Evolutionary conservation across 2,329 filamentous ascomycete genomes (phyloP).

Genomic region (Massarina eburnea): DNA sequence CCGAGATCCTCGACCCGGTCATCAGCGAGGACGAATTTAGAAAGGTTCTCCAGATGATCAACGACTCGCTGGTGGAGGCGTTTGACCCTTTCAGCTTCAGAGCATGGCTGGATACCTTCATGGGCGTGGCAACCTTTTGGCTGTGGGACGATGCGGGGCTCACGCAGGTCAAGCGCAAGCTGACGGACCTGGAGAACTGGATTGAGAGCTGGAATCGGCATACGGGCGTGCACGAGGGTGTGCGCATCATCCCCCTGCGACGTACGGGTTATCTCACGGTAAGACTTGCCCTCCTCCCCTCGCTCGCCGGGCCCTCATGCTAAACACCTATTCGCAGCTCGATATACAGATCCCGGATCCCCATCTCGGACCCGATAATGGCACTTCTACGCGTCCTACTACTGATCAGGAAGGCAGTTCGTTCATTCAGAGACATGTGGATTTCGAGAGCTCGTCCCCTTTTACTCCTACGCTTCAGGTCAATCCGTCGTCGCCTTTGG

Average conservation of each 20-base stretch:
- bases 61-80: constrained; percentile 71
- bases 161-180: constrained; percentile 70
- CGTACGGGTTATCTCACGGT: constrained; percentile 86
- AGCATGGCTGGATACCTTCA: constrained; percentile 75
- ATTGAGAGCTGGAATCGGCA: constrained; percentile 84
- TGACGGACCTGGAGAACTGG: constrained; percentile 74
- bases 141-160: constrained; percentile 89
- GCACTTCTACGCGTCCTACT: constrained; percentile 23
- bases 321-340: constrained; percentile 56
- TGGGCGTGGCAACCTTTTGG: constrained; percentile 88
- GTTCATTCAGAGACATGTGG: constrained; percentile 14
- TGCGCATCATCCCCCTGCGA: constrained; percentile 76
- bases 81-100: constrained; percentile 77
- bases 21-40: constrained; percentile 86
- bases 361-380: constrained; percentile 56
- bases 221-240: constrained; percentile 59
- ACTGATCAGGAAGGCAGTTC: constrained; percentile 29
- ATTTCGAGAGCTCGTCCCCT: constrained; percentile 21
- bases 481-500: constrained; percentile 25
- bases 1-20: constrained; percentile 88
- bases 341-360: constrained; percentile 82
- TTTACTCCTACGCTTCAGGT: constrained; percentile 34
- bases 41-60: constrained; percentile 76
- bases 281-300: constrained; percentile 36
- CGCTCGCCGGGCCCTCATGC: background rate